These are phyloP conservation scores for Takakia lepidozioides DNA, from an alignment of 225 moss, liverwort and hornwort species.

Conservation along the genomic window DNA sequence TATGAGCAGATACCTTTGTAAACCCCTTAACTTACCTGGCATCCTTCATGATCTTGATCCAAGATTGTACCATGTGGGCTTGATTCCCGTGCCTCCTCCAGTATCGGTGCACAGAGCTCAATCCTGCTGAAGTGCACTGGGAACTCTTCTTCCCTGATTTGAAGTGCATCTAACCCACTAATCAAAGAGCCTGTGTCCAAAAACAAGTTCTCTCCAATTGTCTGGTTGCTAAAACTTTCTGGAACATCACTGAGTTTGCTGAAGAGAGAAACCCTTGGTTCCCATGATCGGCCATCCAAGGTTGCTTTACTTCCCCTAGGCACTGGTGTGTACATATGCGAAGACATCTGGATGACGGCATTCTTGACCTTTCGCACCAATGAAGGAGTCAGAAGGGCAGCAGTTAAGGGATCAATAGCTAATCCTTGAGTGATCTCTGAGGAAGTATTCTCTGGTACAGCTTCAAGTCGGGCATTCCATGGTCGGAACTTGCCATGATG, in stretches of 20 bases:
- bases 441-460: constrained; percentile 24
- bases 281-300: background rate
- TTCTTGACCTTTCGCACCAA: constrained; percentile 10
- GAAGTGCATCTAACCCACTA: constrained; percentile 34
- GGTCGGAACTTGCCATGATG: constrained; percentile 16
- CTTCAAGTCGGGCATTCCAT: constrained; percentile 27
- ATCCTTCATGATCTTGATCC: constrained; percentile 12
- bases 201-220: constrained; percentile 12
- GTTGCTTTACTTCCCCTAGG: background rate
- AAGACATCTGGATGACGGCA: constrained; percentile 3
- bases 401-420: constrained; percentile 53
- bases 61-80: constrained; percentile 4
- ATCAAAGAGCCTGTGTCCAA: constrained; percentile 28
- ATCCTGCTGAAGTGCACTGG: constrained; percentile 12
- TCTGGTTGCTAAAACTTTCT: constrained; percentile 13
- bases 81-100: no score
- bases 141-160: constrained; percentile 34
- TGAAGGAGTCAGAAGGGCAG: constrained; percentile 49
- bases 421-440: constrained; percentile 22
- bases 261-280: constrained; percentile 13
- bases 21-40: constrained; percentile 4
- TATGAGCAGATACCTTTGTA: no score
- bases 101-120: constrained; percentile 30
- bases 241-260: constrained; percentile 22
- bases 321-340: background rate